These are phyloP conservation scores for Hibiscus syriacus DNA, from an alignment of 345 rosid species.

Conservation along the genomic window DNA sequence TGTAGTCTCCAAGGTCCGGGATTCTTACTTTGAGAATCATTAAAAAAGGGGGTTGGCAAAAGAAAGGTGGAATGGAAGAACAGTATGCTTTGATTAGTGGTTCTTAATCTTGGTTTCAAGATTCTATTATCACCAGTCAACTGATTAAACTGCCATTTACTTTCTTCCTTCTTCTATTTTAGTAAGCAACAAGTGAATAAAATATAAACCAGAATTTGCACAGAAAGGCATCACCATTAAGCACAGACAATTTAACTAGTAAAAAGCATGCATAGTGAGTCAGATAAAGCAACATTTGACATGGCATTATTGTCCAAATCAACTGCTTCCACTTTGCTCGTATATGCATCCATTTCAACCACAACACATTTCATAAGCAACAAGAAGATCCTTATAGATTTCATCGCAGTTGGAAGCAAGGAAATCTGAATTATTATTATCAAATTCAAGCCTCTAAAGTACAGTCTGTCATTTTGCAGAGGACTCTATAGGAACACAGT, in stretches of 20 bases:
- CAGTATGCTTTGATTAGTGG: constrained; percentile 40
- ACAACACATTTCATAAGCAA: neutral
- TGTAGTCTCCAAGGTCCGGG: too few relatives aligned
- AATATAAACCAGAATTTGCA: constrained; percentile 2
- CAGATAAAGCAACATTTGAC: constrained; percentile 14
- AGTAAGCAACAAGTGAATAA: neutral
- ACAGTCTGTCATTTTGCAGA: constrained; percentile 2
- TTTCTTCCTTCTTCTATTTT: neutral
- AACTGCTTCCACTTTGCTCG: constrained; percentile 19
- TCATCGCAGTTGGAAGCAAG: constrained; percentile 6
- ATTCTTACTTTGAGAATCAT: constrained; percentile 1
- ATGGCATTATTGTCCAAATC: constrained; percentile 11
- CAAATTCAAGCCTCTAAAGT: constrained; percentile 8
- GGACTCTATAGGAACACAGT: constrained; percentile 9
- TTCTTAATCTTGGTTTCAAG: constrained; percentile 22
- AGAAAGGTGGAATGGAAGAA: constrained; percentile 21
- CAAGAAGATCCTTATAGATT: neutral
- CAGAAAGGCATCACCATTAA: constrained; percentile 16
- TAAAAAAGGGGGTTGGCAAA: neutral
- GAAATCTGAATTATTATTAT: constrained; percentile 13
- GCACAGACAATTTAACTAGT: constrained; percentile 12
- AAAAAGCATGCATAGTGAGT: constrained; percentile 17
- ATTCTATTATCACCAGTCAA: constrained; percentile 28
- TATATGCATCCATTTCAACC: neutral
- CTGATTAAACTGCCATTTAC: constrained; percentile 16